Evolutionary conservation across 2,329 filamentous ascomycete genomes (phyloP), one percentile per base, ranked within the genome.

Genomic region (Sordariomycetes sp.): DNA sequence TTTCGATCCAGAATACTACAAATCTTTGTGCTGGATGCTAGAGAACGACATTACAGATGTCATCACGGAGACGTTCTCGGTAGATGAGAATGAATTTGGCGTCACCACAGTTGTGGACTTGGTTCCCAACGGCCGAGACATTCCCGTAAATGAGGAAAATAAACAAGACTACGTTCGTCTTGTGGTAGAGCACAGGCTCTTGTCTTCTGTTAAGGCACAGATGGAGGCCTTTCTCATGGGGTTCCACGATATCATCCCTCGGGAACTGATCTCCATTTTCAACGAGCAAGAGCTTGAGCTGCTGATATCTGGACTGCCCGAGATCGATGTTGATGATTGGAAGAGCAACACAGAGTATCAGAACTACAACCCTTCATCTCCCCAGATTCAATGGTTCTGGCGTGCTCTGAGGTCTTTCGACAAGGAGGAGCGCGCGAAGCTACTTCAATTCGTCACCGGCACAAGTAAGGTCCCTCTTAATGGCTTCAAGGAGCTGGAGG

Each of bases 371-470:
- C 82, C 86, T 21, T 90, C 88, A 1, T 95, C 92, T 4, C 85
- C 86, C 29, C 93, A 98, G 56, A 94, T 98, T 39, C 88, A 96
- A 57, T 98, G 92, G 92, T 98, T 98, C 76, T 98, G 92, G 92
- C 82, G 93, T 50, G 92, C 92, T 18, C 79, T 98, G 28, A 81
- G 92, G 48, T 94, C 88, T 5, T 98, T 95, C 53, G 93, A 96
- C 66, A 96, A 96, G 64, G 93, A 98, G 64, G 93, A 98, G 63
- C 85, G 86, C 40, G 92, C 92, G 48, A 98, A 98, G 62, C 68
- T 98, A 42, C 72, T 98, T 29, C 92, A 98, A 53, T 98, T 98
- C 57, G 92, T 98, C 45, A 98, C 93, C 2, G 92, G 92, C 55
- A 98, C 93, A 14, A 93, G 85, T 58, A 98, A 98, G 64, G 93